A percentile compares a stretch with the other conserved stretches of the same genome.
Conservation (phyloP, 805 yeast species). For the Starmerella vitae region DNA sequence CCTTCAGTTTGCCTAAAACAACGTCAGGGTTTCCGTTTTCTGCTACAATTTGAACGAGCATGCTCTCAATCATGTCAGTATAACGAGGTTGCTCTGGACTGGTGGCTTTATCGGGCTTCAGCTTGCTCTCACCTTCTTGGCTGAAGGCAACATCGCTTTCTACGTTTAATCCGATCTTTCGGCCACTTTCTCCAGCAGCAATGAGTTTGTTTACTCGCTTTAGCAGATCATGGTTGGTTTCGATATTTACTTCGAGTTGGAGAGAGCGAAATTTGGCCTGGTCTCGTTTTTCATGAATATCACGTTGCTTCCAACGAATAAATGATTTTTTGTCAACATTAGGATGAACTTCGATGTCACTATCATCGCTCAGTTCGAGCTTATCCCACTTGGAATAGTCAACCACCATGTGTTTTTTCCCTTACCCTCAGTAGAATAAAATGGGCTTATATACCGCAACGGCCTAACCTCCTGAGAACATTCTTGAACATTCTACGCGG, state of each 20-base stretch:
- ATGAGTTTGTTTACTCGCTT: conserved; percentile 56
- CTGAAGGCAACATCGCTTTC: conserved; percentile 20
- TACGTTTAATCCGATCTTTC: conserved; percentile 20
- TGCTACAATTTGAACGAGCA: conserved; percentile 59
- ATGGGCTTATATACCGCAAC: no score
- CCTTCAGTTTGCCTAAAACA: conserved; percentile 31
- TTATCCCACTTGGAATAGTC: conserved; percentile 98
- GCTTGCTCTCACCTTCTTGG: conserved; percentile 23
- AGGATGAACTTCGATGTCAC: conserved; percentile 95
- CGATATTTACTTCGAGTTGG: conserved; percentile 58
- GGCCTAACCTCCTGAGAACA: no score
- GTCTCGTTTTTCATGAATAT: conserved; percentile 82
- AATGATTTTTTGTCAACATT: conserved; percentile 90
- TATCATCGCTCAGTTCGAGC: conserved; percentile 88
- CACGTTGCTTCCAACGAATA: conserved; percentile 92
- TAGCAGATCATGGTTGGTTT: conserved; percentile 67
- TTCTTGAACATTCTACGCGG: no score
- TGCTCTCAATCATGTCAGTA: conserved; percentile 85
- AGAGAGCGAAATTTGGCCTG: conserved; percentile 68
- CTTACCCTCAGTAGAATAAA: no score
- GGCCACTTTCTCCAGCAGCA: conserved; percentile 29
- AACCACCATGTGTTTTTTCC: conserved; percentile 59
- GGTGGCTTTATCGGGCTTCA: conserved; percentile 22
- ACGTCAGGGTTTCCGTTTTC: conserved; percentile 36
- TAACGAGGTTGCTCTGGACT: conserved; percentile 37